Conservation (phyloP, 139 green algal species). For the Closterium sp. region DNA sequence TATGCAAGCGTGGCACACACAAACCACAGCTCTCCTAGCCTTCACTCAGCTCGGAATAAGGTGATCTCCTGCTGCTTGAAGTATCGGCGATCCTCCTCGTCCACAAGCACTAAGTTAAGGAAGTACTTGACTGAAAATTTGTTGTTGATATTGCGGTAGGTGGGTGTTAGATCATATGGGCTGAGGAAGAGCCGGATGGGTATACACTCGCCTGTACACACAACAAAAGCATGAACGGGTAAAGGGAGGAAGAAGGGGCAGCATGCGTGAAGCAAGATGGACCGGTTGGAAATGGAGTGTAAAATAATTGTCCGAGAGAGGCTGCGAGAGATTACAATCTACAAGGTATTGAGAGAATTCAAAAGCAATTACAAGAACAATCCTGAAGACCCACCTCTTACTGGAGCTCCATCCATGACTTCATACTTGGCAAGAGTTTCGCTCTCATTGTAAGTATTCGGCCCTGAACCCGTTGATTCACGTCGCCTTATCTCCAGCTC, state of each 20-base stretch:
- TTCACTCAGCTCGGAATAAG: slow-evolving; percentile 69
- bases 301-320: neutral
- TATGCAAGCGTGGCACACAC: no score
- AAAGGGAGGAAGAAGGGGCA: neutral
- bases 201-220: slow-evolving; percentile 51
- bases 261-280: neutral
- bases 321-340: no score
- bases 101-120: slow-evolving; percentile 98
- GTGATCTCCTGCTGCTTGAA: slow-evolving; percentile 95
- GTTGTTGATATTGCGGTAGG: slow-evolving; percentile 91
- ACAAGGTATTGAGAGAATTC: neutral
- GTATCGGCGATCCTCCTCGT: slow-evolving; percentile 96
- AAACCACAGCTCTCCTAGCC: neutral
- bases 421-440: slow-evolving; percentile 98
- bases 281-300: neutral
- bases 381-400: slow-evolving; percentile 58
- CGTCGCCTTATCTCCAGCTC: slow-evolving; percentile 94
- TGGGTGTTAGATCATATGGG: slow-evolving; percentile 93
- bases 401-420: slow-evolving; percentile 98
- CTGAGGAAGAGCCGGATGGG: slow-evolving; percentile 82
- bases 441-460: slow-evolving; percentile 79
- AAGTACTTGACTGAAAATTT: slow-evolving; percentile 97
- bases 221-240: neutral
- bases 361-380: neutral
- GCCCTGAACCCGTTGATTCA: slow-evolving; percentile 79